Base-by-base conservation (phyloP, 441 rosid species). In the Syzygium malaccense region DNA sequence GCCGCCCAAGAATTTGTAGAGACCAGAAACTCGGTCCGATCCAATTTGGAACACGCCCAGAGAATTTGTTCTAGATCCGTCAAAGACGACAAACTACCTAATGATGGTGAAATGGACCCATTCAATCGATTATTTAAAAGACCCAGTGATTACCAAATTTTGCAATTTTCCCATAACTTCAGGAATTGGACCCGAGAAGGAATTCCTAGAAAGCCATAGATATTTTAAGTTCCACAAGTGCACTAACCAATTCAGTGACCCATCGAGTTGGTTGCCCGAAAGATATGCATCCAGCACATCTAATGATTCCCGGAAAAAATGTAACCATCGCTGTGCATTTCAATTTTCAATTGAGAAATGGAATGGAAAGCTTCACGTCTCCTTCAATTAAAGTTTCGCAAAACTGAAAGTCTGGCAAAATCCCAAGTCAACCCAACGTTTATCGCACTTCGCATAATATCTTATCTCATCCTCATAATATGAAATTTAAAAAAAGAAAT, bases 21-120 rank as follows among this genome's bases (percentile, higher is more conserved):
- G 60, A 26, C 14, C 14, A 11, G 10, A 56, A 56, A 56, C 28
- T 23, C 5, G 13, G 60, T 23, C 28, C 28, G 12, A 56, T 56
- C 28, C 3, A 56, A 56, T 56, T 56, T 2, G 14, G 60, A 56
- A 20, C n/a, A 4, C 0, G 3, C 1, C 7, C 0, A 12, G n/a
- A 57, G 62, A 57, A 57, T 57, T 57, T 57, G 3, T 57, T 57
- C 0, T 9, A 57, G 62, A 25, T 57, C 62, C n/a, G 3, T 58
- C 9, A 26, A 28, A 60, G 66, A 13, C 8, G 0, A 3, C 66
- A 60, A 3, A 60, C 8, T 13, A 58, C 17, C 17, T 60, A 60
- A 60, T 1, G 15, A 6, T 28, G 66, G 3, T 1, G 8, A 3
- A 60, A 28, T 60, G 32, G 55, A 13, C 26, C 17, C 17, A 60